Evolutionary conservation across 768 basidiomycete species (phyloP), one percentile per base, ranked within the genome.

Genomic region (Lactarius akahatsu): DNA sequence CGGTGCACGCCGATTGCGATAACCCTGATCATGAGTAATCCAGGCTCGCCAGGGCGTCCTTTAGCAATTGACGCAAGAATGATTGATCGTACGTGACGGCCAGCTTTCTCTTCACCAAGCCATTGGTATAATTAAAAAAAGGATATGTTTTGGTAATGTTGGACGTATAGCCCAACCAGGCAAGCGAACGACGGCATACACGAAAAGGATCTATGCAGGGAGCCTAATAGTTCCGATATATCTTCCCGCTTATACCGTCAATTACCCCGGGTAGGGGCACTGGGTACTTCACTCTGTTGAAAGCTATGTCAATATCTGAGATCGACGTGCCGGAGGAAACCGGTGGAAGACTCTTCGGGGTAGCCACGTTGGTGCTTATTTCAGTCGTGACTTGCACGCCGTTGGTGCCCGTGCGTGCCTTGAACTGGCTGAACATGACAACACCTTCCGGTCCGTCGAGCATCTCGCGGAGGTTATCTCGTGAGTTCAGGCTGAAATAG

Each of bases 401-500:
- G 6, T 10, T n/a, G 36, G 34, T 28, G 23, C 47, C 34, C 9
- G n/a, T 4, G 23, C 20, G 13, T 23, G 8, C 47, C 3, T 40
- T 18, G 23, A 61, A 6, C 13, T 61, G 61, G 32, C 34, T 23
- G 13, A 52, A 28, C 10, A 18, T 38, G 30, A 52, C 34, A 18
- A 20, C 20, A 30, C 16, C 16, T 13, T 8, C 30, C 11, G 61
- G 61, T 11, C 52, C 26, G 1, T 54, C 52, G 16, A 55, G 36
- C 38, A 26, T 28, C 61, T 41, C 34, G 20, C 38, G 38, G n/a
- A 40, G 16, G 15, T 7, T 41, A 23, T 62, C 50, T 34, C 61
- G 61, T 11, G 61, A 40, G 52, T 62, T 62, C 11, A 62, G 23
- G 61, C 61, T 62, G 5, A 15, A 2, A 15, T 18, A 26, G 16